phyloP scores from a whole-genome alignment of 306 rosid species.

The Malus orientalis region DNA sequence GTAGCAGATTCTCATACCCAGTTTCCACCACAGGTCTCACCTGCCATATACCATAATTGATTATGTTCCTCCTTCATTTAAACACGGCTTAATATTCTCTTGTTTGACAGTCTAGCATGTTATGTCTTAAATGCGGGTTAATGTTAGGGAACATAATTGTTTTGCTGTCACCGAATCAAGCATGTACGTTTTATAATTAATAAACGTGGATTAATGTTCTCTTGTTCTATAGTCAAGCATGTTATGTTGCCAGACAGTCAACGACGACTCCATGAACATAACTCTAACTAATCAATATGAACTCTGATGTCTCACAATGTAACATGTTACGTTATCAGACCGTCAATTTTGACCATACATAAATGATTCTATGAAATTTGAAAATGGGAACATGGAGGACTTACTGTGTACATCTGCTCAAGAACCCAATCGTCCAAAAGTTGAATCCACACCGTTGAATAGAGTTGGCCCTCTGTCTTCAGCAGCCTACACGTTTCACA shows the following conservation, averaged over 20 bases:
- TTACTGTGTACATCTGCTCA: conserved; percentile 67
- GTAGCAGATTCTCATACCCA: conserved; percentile 79
- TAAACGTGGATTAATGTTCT: not conserved
- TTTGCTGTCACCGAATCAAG: not conserved
- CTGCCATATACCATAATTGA: conserved; percentile 37
- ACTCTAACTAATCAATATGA: not conserved
- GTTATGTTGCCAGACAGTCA: not conserved
- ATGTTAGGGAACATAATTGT: not conserved
- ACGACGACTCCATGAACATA: not conserved
- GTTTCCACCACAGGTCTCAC: conserved; percentile 97
- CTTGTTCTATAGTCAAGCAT: not conserved
- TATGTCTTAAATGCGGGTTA: not conserved
- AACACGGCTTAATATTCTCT: not conserved
- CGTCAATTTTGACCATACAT: not conserved
- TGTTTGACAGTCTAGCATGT: not conserved
- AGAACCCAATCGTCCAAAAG: conserved; percentile 63
- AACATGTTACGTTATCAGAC: not conserved
- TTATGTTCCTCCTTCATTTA: not conserved
- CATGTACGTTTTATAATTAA: not conserved
- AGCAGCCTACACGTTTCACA: conserved; percentile 52
- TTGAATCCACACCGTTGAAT: conserved; percentile 55
- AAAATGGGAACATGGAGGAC: not conserved
- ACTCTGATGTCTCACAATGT: no score
- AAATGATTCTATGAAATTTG: not conserved
- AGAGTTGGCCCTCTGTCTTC: conserved; percentile 70